phyloP scores from a whole-genome alignment of 163 green algal genomes.

The Botryococcus braunii region DNA sequence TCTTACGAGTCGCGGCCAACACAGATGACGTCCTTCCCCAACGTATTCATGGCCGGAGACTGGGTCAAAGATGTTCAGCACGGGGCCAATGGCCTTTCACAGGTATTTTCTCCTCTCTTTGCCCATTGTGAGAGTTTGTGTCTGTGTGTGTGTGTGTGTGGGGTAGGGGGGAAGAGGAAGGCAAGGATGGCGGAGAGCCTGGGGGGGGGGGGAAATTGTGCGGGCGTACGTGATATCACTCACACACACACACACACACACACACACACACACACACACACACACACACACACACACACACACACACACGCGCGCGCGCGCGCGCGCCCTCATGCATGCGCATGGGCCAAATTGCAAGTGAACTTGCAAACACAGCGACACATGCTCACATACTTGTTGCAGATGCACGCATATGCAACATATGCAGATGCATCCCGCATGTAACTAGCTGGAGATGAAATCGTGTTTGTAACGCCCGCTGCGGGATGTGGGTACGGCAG shows the following conservation, averaged over 20 bases:
- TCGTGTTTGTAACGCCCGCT: not conserved
- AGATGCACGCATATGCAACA: not conserved
- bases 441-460: not conserved
- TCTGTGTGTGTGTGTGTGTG: too few relatives aligned
- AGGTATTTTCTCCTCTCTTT: slow-evolving; percentile 22
- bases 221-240: not conserved
- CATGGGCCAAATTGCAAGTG: not conserved
- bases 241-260: not conserved
- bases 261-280: too few relatives aligned
- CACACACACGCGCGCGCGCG: too few relatives aligned
- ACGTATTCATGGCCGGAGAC: slow-evolving; percentile 74
- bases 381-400: not conserved
- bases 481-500: slow-evolving; percentile 30
- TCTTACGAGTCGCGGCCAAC: slow-evolving; percentile 48
- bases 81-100: slow-evolving; percentile 77
- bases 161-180: too few relatives aligned
- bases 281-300: too few relatives aligned
- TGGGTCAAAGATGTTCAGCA: slow-evolving; percentile 80
- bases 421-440: not conserved
- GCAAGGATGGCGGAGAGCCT: too few relatives aligned
- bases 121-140: not conserved
- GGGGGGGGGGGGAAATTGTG: not conserved
- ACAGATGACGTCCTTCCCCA: slow-evolving; percentile 62
- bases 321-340: not conserved
- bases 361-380: not conserved